These are phyloP conservation scores for Malus hybrid DNA, from an alignment of 331 rosid genomes.

Conservation along the genomic window DNA sequence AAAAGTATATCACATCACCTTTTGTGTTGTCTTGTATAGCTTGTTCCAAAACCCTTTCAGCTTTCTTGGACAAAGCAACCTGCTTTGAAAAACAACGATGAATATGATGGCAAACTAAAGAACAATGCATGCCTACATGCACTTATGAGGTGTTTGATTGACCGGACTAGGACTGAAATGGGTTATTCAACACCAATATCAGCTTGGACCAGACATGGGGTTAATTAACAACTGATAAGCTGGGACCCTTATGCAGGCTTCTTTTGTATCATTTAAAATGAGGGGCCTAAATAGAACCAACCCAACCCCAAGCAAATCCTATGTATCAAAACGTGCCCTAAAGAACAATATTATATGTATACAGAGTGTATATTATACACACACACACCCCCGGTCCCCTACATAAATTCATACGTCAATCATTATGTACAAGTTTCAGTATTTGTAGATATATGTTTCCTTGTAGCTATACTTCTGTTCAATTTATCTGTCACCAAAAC, in stretches of 20 bases:
- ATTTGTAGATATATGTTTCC: neutral
- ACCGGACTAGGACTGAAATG: neutral
- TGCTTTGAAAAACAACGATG: constrained; percentile 29
- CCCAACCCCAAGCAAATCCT: no score
- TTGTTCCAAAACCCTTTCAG: constrained; percentile 64
- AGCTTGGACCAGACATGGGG: neutral
- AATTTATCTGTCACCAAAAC: neutral
- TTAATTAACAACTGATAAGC: neutral
- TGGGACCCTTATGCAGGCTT: neutral
- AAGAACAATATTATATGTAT: no score
- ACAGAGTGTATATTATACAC: neutral
- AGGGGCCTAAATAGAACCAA: neutral
- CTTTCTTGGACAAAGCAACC: constrained; percentile 61
- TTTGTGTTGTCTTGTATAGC: constrained; percentile 43
- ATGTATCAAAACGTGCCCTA: neutral
- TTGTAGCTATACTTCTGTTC: neutral
- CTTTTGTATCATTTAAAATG: neutral
- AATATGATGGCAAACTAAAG: constrained; percentile 1
- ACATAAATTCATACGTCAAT: neutral
- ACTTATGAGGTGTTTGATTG: neutral
- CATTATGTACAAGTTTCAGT: neutral
- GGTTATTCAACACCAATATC: neutral
- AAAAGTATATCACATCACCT: constrained; percentile 81
- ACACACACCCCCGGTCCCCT: neutral
- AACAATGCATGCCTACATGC: neutral